These are phyloP conservation scores for Podospora bellae-mahoneyi DNA, from an alignment of 495 filamentous ascomycete genomes.

Conservation along the genomic window DNA sequence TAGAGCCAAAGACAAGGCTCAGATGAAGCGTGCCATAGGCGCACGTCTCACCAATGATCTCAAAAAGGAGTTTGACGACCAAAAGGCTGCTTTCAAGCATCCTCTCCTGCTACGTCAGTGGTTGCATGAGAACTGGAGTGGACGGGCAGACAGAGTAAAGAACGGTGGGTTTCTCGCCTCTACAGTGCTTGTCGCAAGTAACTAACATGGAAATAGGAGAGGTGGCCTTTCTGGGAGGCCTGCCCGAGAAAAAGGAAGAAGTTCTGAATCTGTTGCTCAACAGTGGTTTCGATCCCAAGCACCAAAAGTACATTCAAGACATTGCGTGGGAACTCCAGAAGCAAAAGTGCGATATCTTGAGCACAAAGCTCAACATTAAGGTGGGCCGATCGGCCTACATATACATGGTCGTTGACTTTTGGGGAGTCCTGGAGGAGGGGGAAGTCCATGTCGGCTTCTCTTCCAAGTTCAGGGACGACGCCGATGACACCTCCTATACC, in stretches of 20 bases:
- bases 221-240: conserved; percentile 43
- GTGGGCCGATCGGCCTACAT: conserved; percentile 73
- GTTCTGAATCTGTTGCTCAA: conserved; percentile 55
- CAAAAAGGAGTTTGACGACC: conserved; percentile 54
- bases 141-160: conserved; percentile 35
- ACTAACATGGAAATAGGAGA: neutral
- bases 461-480: conserved; percentile 53
- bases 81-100: conserved; percentile 55
- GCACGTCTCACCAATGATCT: conserved; percentile 58
- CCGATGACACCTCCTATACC: conserved; percentile 53
- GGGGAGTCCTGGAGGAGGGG: conserved; percentile 62
- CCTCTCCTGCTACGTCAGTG: conserved; percentile 53
- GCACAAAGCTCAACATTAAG: conserved; percentile 64
- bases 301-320: conserved; percentile 57
- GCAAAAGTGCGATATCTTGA: conserved; percentile 53
- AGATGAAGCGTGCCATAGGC: conserved; percentile 55
- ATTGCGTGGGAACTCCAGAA: conserved; percentile 53
- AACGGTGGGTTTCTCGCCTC: conserved; percentile 28
- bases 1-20: conserved; percentile 49
- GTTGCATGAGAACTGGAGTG: conserved; percentile 46
- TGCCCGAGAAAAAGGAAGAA: conserved; percentile 53
- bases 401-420: conserved; percentile 79
- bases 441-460: conserved; percentile 85
- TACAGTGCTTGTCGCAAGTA: neutral
- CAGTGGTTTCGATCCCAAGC: conserved; percentile 62